These are phyloP conservation scores for Hymenoscyphus repandus DNA, from an alignment of 2,329 filamentous ascomycete genomes.

Conservation along the genomic window DNA sequence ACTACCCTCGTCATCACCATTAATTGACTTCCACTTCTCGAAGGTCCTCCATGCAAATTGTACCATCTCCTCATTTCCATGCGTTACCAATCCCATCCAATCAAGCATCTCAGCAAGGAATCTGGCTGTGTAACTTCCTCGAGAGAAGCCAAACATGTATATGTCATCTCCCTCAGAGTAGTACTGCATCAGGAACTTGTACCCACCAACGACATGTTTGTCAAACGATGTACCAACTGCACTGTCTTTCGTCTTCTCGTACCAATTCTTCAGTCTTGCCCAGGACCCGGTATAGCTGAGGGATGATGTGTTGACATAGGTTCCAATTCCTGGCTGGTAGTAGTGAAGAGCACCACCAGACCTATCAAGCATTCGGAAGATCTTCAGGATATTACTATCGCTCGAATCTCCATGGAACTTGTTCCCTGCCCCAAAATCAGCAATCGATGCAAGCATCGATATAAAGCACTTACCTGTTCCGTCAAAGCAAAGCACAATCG, in stretches of 20 bases:
- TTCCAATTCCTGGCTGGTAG: conserved; percentile 17
- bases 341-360: conserved; percentile 9
- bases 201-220: conserved; percentile 77
- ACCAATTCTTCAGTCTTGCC: conserved; percentile 7
- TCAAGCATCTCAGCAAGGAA: conserved; percentile 82
- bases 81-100: conserved; percentile 70
- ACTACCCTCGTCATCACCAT: conserved; percentile 29
- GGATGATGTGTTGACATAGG: conserved; percentile 3
- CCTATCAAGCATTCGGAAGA: conserved; percentile 13
- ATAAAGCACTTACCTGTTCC: conserved; percentile 6
- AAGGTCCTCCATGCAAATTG: conserved; percentile 81
- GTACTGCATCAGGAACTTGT: conserved; percentile 72
- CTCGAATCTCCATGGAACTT: conserved; percentile 10
- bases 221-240: conserved; percentile 77
- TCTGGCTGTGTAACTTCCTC: conserved; percentile 67
- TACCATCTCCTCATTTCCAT: conserved; percentile 83
- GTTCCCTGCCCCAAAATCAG: conserved; percentile 5
- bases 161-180: conserved; percentile 61
- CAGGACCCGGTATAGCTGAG: conserved; percentile 3
- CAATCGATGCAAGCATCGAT: background rate
- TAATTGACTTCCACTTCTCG: conserved; percentile 61
- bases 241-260: conserved; percentile 65
- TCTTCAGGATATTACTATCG: conserved; percentile 15
- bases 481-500: conserved; percentile 14
- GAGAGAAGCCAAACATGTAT: conserved; percentile 70